A percentile compares a stretch with the other conserved stretches of the same genome.
Conservation (phyloP, 1,284 basidiomycete species). For the Ganoderma lucidum region DNA sequence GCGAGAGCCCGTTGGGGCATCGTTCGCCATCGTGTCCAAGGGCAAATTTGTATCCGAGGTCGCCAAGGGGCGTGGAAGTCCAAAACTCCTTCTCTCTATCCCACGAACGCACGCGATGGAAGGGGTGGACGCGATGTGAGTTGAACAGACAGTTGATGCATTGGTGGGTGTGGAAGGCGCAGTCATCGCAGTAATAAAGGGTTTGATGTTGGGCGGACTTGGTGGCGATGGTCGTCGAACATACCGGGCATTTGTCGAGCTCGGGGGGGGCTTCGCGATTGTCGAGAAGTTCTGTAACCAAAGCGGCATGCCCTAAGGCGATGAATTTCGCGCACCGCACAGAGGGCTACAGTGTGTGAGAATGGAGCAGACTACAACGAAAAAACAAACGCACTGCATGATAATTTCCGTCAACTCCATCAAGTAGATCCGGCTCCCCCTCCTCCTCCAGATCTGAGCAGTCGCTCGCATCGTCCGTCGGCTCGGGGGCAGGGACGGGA, state of each 20-base stretch:
- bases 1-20: neutral
- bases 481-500: no score
- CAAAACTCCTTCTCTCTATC: no score
- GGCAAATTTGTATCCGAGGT: neutral
- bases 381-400: no score
- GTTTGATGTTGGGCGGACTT: no score
- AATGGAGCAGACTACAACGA: no score
- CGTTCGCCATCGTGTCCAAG: neutral
- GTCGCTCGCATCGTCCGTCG: no score
- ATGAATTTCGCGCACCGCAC: neutral
- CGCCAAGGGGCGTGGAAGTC: neutral
- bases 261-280: neutral
- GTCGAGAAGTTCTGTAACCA: neutral
- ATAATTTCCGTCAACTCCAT: no score
- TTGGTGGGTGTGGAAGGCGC: neutral
- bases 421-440: no score
- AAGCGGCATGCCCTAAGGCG: neutral
- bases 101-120: no score
- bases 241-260: neutral
- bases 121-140: neutral
- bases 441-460: no score
- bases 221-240: no score
- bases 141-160: neutral
- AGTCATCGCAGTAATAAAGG: no score
- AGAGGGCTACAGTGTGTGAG: neutral